Base-by-base conservation (phyloP, 352 stramenopile genomes). In the Pythium periplocum region DNA sequence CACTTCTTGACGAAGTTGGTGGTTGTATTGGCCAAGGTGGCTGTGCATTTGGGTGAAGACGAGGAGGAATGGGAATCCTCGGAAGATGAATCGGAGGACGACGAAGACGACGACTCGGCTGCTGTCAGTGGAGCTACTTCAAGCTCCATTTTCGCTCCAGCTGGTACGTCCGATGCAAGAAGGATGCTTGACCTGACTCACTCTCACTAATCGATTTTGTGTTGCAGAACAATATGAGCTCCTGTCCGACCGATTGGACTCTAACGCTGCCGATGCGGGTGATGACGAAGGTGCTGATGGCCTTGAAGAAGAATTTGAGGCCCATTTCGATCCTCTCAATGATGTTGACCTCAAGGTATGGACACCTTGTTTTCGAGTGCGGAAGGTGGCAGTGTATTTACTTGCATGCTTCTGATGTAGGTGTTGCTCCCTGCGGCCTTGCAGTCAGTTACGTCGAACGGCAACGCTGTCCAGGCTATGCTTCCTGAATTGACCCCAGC, bases 1-100 rank as follows among this genome's bases (percentile, higher is more conserved):
- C 80, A 90, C 56, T 90, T 90, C 52, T 64, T 86, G 55, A 87
- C 83, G 33, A 90, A 90, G 61, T 71, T 90, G 17, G 70, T 87
- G 11, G 72, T 86, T 7, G 73, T 87, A 45, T 59, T 91, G 38
- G 78, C 78, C 8, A 89, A 89, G 66, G 87, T 80, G 8, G 69
- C 86, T 59, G 63, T 64, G 10, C 75, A 87, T 17, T 59, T 93
- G 6, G 75, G 75, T 6, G 79, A 90, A 43, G 82, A 93, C 0
- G 78, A 90, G 55, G 82, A 93, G 8, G 78, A 87, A 39, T 88
- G 77, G 78, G 72, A 87, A 53, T 84, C 76, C 5, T 86, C 75
- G 31, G 76, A 88, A 12, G 76, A 86, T 12, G 75, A 86, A 30
- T 76, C 88, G 8, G 76, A 86, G 10, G 74, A 87, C 33, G 81